Evolutionary conservation across 371 early-diverging fungal species (phyloP).

Genomic region (Rhizomucor miehei): DNA sequence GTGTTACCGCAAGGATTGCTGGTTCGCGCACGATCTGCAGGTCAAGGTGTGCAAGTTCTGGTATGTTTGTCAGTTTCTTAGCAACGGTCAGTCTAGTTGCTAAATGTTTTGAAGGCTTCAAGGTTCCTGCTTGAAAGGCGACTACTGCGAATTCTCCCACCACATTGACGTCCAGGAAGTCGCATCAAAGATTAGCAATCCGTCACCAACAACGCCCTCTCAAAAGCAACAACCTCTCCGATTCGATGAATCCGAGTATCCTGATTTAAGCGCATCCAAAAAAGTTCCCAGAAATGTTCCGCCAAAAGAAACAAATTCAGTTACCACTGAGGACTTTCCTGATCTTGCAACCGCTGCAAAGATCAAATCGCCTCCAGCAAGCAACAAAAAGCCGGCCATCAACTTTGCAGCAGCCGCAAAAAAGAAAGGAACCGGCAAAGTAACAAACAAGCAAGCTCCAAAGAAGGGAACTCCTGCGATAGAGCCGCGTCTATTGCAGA

Average conservation of each 20-base stretch:
- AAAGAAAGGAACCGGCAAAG: slow-evolving; percentile 22
- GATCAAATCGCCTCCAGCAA: slow-evolving; percentile 10
- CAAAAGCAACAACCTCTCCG: slow-evolving; percentile 8
- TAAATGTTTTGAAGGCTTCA: slow-evolving; percentile 41
- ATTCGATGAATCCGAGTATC: slow-evolving; percentile 29
- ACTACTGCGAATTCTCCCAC: slow-evolving; percentile 66
- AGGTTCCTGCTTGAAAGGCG: slow-evolving; percentile 69
- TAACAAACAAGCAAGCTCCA: slow-evolving; percentile 4
- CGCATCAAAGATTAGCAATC: slow-evolving; percentile 24
- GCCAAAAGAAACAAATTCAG: neutral
- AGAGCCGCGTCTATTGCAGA: slow-evolving; percentile 9
- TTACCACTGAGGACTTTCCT: slow-evolving; percentile 32
- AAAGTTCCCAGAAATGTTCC: neutral
- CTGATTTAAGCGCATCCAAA: slow-evolving; percentile 13
- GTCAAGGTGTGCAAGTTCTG: slow-evolving; percentile 74
- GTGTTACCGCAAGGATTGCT: slow-evolving; percentile 76
- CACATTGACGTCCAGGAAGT: slow-evolving; percentile 44
- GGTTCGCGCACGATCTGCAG: slow-evolving; percentile 79
- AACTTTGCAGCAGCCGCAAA: slow-evolving; percentile 40
- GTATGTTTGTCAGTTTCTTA: slow-evolving; percentile 31
- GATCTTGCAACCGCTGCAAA: slow-evolving; percentile 27
- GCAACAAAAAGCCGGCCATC: slow-evolving; percentile 1
- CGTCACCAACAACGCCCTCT: no score
- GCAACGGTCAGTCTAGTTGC: neutral
- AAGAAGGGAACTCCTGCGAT: neutral